Conservation (phyloP, 345 rosid species). For the Bruguiera parviflora region DNA sequence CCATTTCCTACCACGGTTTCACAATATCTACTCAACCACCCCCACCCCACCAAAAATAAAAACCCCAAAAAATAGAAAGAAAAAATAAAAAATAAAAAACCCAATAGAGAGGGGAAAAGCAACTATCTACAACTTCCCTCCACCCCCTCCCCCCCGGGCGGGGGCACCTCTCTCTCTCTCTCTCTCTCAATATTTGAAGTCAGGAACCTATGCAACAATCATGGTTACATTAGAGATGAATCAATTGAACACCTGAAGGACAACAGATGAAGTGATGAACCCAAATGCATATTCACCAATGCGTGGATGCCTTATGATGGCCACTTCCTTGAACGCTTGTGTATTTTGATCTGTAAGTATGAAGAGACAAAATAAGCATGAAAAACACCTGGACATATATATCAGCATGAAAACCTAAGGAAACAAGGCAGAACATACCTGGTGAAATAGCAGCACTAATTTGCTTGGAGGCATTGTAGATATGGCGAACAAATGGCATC, state of each 20-base stretch:
- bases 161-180: no score
- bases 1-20: no score
- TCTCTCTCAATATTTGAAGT: no score
- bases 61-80: no score
- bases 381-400: background rate
- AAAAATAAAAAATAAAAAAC: no score
- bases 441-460: conserved; percentile 98
- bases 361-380: conserved; percentile 8
- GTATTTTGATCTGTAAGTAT: conserved; percentile 78
- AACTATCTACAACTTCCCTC: no score
- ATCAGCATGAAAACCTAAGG: conserved; percentile 1
- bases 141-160: no score
- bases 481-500: conserved; percentile 98
- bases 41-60: no score
- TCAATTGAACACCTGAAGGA: conserved; percentile 63
- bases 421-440: conserved; percentile 40
- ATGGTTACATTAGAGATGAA: conserved; percentile 5
- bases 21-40: no score
- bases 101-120: no score
- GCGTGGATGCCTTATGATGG: conserved; percentile 96
- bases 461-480: conserved; percentile 96
- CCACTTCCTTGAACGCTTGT: conserved; percentile 96
- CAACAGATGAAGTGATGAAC: conserved; percentile 82
- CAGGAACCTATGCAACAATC: background rate
- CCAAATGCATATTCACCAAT: conserved; percentile 99